Evolutionary conservation across 257 asterid species (phyloP), one percentile per base, ranked within the genome.

Genomic region (Jaltomata sinuosa): DNA sequence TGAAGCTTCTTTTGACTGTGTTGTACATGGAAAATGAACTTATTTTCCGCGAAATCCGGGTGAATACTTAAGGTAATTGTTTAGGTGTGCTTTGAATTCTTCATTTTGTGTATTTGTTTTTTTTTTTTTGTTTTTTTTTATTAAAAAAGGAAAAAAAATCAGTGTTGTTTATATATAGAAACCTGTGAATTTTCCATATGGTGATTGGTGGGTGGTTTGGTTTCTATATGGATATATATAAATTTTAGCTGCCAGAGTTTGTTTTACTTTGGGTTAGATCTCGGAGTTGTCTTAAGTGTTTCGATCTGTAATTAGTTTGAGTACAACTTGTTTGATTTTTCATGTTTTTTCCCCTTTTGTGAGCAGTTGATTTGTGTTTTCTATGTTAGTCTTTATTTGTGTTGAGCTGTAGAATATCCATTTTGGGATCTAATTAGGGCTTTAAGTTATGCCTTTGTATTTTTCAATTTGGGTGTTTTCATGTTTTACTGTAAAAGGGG

Each of bases 11-110:
- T 49, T 49, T 1, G 16, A 22, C 12, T 81, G 29, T 81, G 38
- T 64, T 31, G 12, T 65, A 22, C 71, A 38, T 84, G 91, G 89
- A 32, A 38, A 90, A 88, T 88, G 81, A 77, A 81, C 85, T 61
- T 85, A 83, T 80, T 86, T 85, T 88, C 83, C 82, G 91, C 89
- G 92, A 82, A 77, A 52, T 87, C 68, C 74, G 31, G 81, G 88
- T 72, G 45, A 81, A 68, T 68, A 81, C 83, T 83, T 34, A 80
- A 71, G 90, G 82, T 53, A 38, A 45, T 52, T 5, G 71, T 87
- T 85, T 31, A 40, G 87, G 85, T 86, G 50, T 85, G 85, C 84
- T 82, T 27, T 36, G 65, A 67, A 71, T 59, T 88, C 77, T n/a
- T 65, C 31, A 68, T 36, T 86, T 40, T 18, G 40, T 11, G 29